phyloP scores from a whole-genome alignment of 495 filamentous ascomycete species.

The Aspergillus nidulans region DNA sequence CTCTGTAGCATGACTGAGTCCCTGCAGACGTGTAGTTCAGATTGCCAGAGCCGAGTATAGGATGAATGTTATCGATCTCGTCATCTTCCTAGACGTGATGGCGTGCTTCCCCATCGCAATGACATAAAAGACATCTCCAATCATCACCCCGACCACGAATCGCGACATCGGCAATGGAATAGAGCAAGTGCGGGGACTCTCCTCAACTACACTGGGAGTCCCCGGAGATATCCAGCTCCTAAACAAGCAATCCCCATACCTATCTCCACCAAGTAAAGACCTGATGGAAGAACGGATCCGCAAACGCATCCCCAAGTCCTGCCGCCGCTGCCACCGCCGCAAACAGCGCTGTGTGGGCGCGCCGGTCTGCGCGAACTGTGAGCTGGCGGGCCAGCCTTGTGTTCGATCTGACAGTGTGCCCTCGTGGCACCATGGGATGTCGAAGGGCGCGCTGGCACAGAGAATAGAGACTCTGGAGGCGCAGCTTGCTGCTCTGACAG shows the following conservation, averaged over 20 bases:
- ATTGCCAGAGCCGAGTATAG: not conserved
- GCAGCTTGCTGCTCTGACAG: conserved; percentile 9
- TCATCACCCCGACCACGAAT: not conserved
- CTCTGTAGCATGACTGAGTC: conserved; percentile 1
- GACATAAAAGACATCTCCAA: conserved; percentile 1
- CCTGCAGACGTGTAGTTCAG: not conserved
- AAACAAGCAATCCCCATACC: not conserved
- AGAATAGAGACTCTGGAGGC: conserved; percentile 23
- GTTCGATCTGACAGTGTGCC: conserved; percentile 15
- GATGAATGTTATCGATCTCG: not conserved
- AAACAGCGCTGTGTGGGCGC: conserved; percentile 26
- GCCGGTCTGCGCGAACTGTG: conserved; percentile 23
- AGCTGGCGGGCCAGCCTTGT: conserved; percentile 19
- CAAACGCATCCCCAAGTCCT: conserved; percentile 25
- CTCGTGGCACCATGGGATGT: conserved; percentile 30
- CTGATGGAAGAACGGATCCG: conserved; percentile 30
- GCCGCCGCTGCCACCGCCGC: conserved; percentile 24
- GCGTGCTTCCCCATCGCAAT: conserved; percentile 8
- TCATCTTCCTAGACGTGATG: not conserved
- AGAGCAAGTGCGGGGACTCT: not conserved
- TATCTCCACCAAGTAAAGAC: not conserved
- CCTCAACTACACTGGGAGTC: not conserved
- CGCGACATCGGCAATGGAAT: not conserved
- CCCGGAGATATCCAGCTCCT: not conserved
- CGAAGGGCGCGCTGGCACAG: conserved; percentile 21